A percentile compares a stretch with the other conserved stretches of the same genome.
Conservation (phyloP, 345 rosid genomes). For the Psidium guajava region DNA sequence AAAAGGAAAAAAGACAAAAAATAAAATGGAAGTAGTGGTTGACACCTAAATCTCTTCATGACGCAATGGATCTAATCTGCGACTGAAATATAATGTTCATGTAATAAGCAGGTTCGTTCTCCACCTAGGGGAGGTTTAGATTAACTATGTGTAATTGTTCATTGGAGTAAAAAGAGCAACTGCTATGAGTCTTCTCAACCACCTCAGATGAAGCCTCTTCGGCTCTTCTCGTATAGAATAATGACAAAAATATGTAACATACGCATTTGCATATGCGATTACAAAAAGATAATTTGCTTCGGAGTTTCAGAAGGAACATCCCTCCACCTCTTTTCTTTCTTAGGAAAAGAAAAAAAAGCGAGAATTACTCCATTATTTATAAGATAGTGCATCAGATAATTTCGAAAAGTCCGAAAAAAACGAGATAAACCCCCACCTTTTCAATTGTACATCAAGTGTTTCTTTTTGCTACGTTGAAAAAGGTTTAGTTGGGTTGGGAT, state of each 20-base stretch:
- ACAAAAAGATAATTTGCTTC: not conserved
- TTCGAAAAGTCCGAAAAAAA: not conserved
- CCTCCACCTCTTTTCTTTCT: not conserved
- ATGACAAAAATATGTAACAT: not conserved
- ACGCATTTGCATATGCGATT: not conserved
- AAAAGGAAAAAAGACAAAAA: not conserved
- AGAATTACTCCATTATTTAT: not conserved
- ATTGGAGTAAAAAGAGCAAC: not conserved
- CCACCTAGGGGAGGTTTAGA: not conserved
- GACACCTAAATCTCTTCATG: not conserved
- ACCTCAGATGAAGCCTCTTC: not conserved
- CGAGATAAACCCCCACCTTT: not conserved
- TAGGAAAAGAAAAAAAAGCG: not conserved
- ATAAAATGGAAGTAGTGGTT: not conserved
- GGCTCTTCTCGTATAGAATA: not conserved
- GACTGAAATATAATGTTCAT: not conserved
- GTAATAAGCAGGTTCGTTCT: not conserved
- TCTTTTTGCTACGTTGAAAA: too few species aligned
- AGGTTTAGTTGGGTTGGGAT: too few species aligned
- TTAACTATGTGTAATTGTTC: not conserved
- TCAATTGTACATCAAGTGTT: too few species aligned
- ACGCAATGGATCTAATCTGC: not conserved
- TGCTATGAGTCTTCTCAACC: not conserved
- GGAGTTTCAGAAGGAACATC: not conserved
- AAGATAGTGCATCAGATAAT: not conserved